phyloP scores from a whole-genome alignment of 2,329 filamentous ascomycete genomes.

The Cytospora leucostoma region DNA sequence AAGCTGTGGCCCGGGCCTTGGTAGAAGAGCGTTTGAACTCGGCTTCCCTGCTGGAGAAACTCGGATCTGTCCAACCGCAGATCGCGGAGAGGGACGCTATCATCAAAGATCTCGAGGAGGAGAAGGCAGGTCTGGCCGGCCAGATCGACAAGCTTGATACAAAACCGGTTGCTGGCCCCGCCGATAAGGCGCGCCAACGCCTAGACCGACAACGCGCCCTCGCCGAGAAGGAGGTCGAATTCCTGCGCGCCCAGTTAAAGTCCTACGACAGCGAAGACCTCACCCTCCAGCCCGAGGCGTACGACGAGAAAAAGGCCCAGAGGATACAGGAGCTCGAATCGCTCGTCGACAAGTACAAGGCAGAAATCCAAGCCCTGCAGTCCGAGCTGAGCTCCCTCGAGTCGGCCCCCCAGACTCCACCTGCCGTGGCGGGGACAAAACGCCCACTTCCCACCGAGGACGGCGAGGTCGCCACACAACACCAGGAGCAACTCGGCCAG shows the following conservation, averaged over 20 bases:
- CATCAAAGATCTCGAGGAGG: constrained; percentile 70
- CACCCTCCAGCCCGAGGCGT: constrained; percentile 78
- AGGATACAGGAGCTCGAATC: constrained; percentile 80
- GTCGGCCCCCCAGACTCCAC: constrained; percentile 35
- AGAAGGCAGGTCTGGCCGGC: constrained; percentile 63
- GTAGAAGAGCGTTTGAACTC: constrained; percentile 80
- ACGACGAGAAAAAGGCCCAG: constrained; percentile 72
- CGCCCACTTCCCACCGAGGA: constrained; percentile 60
- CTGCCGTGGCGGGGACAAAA: constrained; percentile 59
- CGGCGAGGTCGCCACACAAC: constrained; percentile 37
- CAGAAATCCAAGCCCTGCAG: constrained; percentile 74
- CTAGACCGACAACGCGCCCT: constrained; percentile 84
- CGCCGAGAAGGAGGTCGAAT: constrained; percentile 90
- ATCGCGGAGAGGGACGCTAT: constrained; percentile 74
- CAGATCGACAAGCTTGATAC: constrained; percentile 72
- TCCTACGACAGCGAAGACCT: constrained; percentile 85
- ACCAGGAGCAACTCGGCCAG: constrained; percentile 75
- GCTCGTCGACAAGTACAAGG: constrained; percentile 84
- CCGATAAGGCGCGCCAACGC: constrained; percentile 70
- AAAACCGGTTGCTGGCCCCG: constrained; percentile 47
- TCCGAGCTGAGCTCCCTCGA: constrained; percentile 72
- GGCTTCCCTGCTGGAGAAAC: constrained; percentile 74
- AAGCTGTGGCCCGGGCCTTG: constrained; percentile 81
- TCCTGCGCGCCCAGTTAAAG: constrained; percentile 88
- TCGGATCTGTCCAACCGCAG: constrained; percentile 80